phyloP scores from a whole-genome alignment of 2,329 filamentous ascomycete species.

The Ophiostoma fasciatum region DNA sequence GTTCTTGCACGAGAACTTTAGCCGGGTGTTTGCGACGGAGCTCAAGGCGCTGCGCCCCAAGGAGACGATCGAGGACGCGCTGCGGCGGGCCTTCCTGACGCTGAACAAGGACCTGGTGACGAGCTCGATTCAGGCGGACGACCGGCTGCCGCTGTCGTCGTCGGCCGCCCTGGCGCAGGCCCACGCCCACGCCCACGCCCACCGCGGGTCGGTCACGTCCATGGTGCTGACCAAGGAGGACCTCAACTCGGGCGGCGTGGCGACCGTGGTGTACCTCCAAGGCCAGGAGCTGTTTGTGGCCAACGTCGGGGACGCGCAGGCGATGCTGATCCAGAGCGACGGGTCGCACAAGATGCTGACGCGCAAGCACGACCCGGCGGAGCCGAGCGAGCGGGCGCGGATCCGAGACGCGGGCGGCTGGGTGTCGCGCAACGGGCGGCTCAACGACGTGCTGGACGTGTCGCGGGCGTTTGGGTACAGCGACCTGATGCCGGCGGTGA shows the following conservation, averaged over 20 bases:
- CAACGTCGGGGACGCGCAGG: conserved; percentile 90
- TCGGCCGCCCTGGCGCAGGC: too few relatives aligned
- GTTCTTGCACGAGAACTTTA: conserved; percentile 92
- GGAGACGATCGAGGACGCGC: conserved; percentile 72
- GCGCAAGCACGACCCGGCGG: conserved; percentile 83
- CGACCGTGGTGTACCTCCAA: conserved; percentile 80
- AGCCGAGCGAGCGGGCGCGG: conserved; percentile 66
- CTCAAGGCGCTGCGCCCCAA: conserved; percentile 54
- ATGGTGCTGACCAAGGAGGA: conserved; percentile 80
- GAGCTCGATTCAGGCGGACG: conserved; percentile 59
- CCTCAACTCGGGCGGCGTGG: conserved; percentile 76
- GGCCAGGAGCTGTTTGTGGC: conserved; percentile 85
- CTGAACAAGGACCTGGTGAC: conserved; percentile 92
- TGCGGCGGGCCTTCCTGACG: conserved; percentile 72
- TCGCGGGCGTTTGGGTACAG: conserved; percentile 93
- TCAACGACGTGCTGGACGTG: conserved; percentile 84
- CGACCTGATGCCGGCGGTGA: conserved; percentile 80
- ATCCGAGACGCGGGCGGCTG: conserved; percentile 92
- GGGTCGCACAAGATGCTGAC: conserved; percentile 74
- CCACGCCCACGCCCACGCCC: too few relatives aligned
- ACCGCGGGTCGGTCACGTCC: conserved; percentile 52
- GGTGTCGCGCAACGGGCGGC: conserved; percentile 83
- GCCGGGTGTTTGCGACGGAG: conserved; percentile 68
- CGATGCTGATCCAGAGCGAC: conserved; percentile 85
- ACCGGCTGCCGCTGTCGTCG: conserved; percentile 6